Base-by-base conservation (phyloP, 176 grass and related monocot species). In the Olyra latifolia region DNA sequence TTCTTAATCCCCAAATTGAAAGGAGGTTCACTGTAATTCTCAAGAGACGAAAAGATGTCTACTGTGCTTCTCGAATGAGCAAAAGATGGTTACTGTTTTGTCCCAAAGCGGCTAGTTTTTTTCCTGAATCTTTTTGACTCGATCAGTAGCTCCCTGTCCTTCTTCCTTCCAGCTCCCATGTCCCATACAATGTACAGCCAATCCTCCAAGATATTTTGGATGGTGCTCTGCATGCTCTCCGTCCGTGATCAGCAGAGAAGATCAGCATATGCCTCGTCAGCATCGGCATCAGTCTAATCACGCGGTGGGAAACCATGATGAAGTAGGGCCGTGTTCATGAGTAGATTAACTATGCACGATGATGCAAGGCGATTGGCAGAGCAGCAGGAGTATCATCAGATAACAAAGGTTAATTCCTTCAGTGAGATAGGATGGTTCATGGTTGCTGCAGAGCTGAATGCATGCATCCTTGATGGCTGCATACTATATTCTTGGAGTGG, bases 191-290 rank as follows among this genome's bases (percentile, higher is more conserved):
- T 7, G 24, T 8, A n/a, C 40, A n/a, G 20, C 48, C 27, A 44
- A 19, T 59, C 13, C 40, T 43, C 6, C 20, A 8, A 70, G 78
- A 87, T 87, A 87, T 82, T 87, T 81, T 43, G 30, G 44, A 48
- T 82, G 30, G 19, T 64, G 53, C 57, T 60, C 57, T 55, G 64
- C 32, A 35, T 4, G 32, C 32, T 52, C 38, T 17, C 35, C 78
- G 23, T 35, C 22, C 32, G 16, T 47, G 12, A 50, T 49, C 28
- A 39, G 40, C 69, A 75, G n/a, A 43, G 17, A 80, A 66, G 50
- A 86, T 65, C 8, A 65, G 57, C 16, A 1, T 5, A 22, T 54
- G 57, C 13, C 53, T 49, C 6, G 15, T 72, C 24, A 38, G 15
- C 40, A 1, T 50, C 72, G 58, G 53, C 17, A 17, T 40, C 47